Evolutionary conservation across 1,139 yeast species (phyloP), one percentile per base, ranked within the genome.

Genomic region (Suhomyces chickasaworum): DNA sequence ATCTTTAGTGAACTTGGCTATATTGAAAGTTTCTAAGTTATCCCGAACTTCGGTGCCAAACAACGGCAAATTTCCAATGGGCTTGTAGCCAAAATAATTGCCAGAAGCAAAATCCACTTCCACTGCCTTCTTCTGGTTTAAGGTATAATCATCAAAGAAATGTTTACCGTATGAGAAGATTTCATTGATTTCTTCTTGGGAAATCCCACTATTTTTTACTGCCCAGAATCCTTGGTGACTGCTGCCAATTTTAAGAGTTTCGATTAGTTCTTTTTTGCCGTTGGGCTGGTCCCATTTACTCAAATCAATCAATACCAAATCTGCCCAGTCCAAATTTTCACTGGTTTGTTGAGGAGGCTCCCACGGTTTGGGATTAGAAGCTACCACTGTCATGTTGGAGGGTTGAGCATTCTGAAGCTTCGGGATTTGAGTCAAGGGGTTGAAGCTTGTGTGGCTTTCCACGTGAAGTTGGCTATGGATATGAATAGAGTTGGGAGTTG

Each of bases 141-240:
- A 46, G 5, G 60, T 44, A 38, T 63, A 63, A 38, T 63, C 57
- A 18, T 57, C 59, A 37, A 68, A 68, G 48, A 67, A 65, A 33
- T 57, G 64, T 42, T 59, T 57, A 7, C 69, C 71, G 27, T 65
- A 55, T 3, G 65, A 57, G 47, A 65, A 67, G 31, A 58, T 60
- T 37, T 62, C 57, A 32, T 62, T 48, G 33, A 67, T 58, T 31
- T 66, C 64, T 15, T 60, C 60, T 36, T 62, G 59, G 7, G 58
- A 43, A 4, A 66, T 54, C 1, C 69, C 72, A 32, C 58, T 58
- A 38, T 61, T 62, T 12, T 53, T 48, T 6, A 68, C 61, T 1
- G 68, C 66, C 67, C 67, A 68, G 48, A 68, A 67, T 12, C 73
- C 73, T 33, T 66, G 69, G 16, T 59, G 55, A 4, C 58, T 55